A percentile compares a stretch with the other conserved stretches of the same genome.
phyloP scores from a whole-genome alignment of 768 basidiomycete genomes.

The Termitomyces sp. region DNA sequence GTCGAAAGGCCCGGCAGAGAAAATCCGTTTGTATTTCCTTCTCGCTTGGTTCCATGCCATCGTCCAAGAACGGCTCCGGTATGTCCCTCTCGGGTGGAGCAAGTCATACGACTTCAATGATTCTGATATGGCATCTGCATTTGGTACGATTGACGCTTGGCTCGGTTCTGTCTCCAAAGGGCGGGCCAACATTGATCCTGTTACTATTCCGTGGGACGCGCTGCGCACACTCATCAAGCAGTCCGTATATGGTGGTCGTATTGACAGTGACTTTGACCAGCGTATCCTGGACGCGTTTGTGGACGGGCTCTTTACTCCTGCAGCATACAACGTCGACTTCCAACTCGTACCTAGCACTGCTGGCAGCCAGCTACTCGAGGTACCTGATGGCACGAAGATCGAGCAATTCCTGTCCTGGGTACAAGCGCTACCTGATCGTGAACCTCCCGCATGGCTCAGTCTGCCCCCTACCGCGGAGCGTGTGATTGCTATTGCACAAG shows the following conservation, averaged over 20 bases:
- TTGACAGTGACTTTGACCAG: slow-evolving; percentile 96
- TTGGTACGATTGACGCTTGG: slow-evolving; percentile 91
- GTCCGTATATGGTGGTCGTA: slow-evolving; percentile 90
- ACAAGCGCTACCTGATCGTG: slow-evolving; percentile 80
- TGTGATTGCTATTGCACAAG: slow-evolving; percentile 88
- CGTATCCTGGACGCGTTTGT: slow-evolving; percentile 90
- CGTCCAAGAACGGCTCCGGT: slow-evolving; percentile 93
- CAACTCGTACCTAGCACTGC: slow-evolving; percentile 67
- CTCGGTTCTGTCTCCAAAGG: slow-evolving; percentile 76
- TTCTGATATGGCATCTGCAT: slow-evolving; percentile 92
- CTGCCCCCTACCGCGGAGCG: slow-evolving; percentile 90
- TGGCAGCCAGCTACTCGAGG: slow-evolving; percentile 51
- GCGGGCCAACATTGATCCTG: slow-evolving; percentile 87
- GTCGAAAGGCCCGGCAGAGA: slow-evolving; percentile 86
- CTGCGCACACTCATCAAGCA: slow-evolving; percentile 92
- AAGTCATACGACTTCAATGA: slow-evolving; percentile 99
- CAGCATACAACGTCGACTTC: slow-evolving; percentile 92
- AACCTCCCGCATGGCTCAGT: slow-evolving; percentile 92
- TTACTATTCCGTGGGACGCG: slow-evolving; percentile 90
- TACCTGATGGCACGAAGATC: slow-evolving; percentile 90
- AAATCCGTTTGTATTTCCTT: slow-evolving; percentile 89
- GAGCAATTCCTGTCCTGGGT: slow-evolving; percentile 92
- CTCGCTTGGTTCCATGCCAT: slow-evolving; percentile 99
- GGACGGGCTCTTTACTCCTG: slow-evolving; percentile 79
- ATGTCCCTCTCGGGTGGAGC: slow-evolving; percentile 95